These are phyloP conservation scores for Hypoxylon sp. DNA, from an alignment of 2,329 filamentous ascomycete species.

Conservation along the genomic window DNA sequence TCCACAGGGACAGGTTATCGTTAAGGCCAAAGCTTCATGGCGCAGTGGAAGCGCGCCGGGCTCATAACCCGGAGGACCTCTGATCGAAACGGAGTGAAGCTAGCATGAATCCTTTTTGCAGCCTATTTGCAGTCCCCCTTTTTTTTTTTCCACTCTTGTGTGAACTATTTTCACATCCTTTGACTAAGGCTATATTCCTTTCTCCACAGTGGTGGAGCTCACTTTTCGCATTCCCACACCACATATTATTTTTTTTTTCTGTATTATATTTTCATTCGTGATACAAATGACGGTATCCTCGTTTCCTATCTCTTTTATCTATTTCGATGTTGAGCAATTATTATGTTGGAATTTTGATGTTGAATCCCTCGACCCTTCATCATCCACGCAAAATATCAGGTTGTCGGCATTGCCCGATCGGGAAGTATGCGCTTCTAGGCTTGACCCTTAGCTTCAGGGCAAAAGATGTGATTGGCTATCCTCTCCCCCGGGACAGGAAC, in stretches of 20 bases:
- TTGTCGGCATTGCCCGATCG: slow-evolving; percentile 20
- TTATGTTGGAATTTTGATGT: not conserved
- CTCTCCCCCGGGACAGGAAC: slow-evolving; percentile 6
- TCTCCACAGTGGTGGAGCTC: slow-evolving; percentile 28
- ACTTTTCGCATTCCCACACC: slow-evolving; percentile 3
- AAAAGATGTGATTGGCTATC: slow-evolving; percentile 17
- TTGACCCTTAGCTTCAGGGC: slow-evolving; percentile 4
- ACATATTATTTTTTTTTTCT: not conserved
- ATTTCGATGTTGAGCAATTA: not conserved
- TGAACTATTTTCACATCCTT: slow-evolving; percentile 5
- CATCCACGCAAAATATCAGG: not conserved
- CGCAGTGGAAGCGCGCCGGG: slow-evolving; percentile 52
- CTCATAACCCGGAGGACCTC: slow-evolving; percentile 52
- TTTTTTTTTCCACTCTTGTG: not conserved
- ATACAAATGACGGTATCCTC: not conserved
- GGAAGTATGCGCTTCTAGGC: slow-evolving; percentile 11
- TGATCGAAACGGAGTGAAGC: slow-evolving; percentile 50
- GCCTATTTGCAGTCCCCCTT: not conserved
- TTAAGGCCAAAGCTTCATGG: slow-evolving; percentile 45
- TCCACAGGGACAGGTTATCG: not conserved
- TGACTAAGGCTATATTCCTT: not conserved
- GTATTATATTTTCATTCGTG: not conserved
- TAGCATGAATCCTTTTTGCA: slow-evolving; percentile 28
- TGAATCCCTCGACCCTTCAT: not conserved
- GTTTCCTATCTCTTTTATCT: not conserved